phyloP scores from a whole-genome alignment of 148 eudicot genomes.

The Nepenthes gracilis region DNA sequence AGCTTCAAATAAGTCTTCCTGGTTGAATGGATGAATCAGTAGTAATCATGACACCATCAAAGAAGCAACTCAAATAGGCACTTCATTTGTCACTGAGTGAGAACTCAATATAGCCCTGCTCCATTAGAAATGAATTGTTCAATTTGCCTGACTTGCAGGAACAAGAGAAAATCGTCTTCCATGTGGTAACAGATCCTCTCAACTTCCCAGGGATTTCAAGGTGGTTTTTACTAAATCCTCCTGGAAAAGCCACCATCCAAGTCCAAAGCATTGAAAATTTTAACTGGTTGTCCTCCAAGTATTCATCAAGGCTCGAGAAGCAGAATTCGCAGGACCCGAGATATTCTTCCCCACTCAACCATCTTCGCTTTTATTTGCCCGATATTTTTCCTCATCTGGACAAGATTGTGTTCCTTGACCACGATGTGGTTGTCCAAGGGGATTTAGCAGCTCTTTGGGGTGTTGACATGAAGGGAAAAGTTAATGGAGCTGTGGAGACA shows the following conservation, averaged over 20 bases:
- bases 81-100: background rate
- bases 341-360: constrained; percentile 76
- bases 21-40: too few relatives aligned
- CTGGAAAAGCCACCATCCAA: constrained; percentile 65
- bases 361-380: constrained; percentile 88
- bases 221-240: constrained; percentile 91
- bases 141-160: constrained; percentile 42
- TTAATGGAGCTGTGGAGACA: constrained; percentile 87
- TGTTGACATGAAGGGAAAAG: constrained; percentile 65
- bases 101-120: background rate
- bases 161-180: constrained; percentile 74
- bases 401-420: constrained; percentile 86
- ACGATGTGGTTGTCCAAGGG: constrained; percentile 86
- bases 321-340: constrained; percentile 59
- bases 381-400: constrained; percentile 69
- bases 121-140: constrained; percentile 2
- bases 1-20: too few relatives aligned
- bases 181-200: constrained; percentile 82
- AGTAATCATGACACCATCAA: background rate
- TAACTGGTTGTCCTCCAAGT: constrained; percentile 30
- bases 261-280: constrained; percentile 53
- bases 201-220: constrained; percentile 73
- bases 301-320: constrained; percentile 24
- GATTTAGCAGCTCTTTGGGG: constrained; percentile 70
- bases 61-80: background rate